Evolutionary conservation across 306 rosid genomes (phyloP).

Genomic region (Rosa lucieae): DNA sequence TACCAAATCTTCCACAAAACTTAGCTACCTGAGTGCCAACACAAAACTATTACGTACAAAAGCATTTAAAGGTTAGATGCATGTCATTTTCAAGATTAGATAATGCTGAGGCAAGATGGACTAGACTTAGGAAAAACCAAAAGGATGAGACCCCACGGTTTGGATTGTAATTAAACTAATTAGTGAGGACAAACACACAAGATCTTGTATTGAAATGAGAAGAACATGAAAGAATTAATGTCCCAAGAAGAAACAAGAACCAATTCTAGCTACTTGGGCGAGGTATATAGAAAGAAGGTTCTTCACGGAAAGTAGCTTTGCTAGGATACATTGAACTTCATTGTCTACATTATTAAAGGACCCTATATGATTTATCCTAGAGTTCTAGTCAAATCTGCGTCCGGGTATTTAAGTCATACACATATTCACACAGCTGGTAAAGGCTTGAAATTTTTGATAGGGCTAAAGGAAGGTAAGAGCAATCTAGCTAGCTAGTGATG

Average conservation of each 20-base stretch:
- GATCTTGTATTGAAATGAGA: neutral
- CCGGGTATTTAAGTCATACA: neutral
- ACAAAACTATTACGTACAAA: neutral
- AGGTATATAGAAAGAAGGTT: constrained; percentile 5
- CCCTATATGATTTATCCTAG: neutral
- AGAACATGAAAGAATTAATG: constrained; percentile 9
- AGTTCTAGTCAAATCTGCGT: constrained; percentile 8
- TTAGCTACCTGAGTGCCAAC: neutral
- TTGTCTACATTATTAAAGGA: neutral
- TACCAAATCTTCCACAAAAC: constrained; percentile 8
- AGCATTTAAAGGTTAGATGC: neutral
- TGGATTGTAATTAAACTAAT: neutral
- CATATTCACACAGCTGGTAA: neutral
- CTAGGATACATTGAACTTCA: neutral
- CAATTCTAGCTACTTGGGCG: neutral
- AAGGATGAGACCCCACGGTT: constrained; percentile 2
- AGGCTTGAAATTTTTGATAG: neutral
- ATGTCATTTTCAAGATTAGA: constrained; percentile 3
- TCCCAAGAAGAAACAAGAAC: constrained; percentile 10
- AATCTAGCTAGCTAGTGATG: neutral
- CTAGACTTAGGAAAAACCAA: constrained; percentile 5
- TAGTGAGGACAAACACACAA: neutral
- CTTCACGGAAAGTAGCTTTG: constrained; percentile 21
- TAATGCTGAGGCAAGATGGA: constrained; percentile 8
- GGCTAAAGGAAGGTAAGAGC: constrained; percentile 9